These are phyloP conservation scores for Venturia asperata DNA, from an alignment of 2,329 filamentous ascomycete genomes.

Conservation along the genomic window DNA sequence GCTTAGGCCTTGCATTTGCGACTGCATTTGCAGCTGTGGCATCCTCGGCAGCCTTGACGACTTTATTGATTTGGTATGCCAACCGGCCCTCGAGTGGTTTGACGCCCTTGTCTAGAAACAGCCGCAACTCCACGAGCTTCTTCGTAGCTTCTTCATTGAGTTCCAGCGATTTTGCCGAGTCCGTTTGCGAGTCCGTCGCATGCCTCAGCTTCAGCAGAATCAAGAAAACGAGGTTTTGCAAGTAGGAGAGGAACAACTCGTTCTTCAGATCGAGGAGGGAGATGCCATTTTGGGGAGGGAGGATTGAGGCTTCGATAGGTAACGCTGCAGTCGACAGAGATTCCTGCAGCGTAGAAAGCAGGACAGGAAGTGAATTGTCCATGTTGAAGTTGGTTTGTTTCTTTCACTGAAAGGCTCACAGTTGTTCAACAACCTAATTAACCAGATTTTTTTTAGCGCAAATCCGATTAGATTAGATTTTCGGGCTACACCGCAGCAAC, in stretches of 20 bases:
- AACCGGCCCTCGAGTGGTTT: constrained; percentile 82
- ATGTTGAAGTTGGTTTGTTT: neutral
- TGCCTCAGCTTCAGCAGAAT: constrained; percentile 70
- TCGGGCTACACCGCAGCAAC: neutral
- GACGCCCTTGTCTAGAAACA: constrained; percentile 89
- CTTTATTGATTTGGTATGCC: constrained; percentile 94
- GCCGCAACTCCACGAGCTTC: constrained; percentile 83
- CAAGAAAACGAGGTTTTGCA: constrained; percentile 77
- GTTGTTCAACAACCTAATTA: neutral
- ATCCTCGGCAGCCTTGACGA: constrained; percentile 79
- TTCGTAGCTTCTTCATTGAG: constrained; percentile 64
- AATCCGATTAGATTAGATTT: neutral
- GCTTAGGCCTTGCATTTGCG: constrained; percentile 27
- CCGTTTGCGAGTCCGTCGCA: constrained; percentile 36
- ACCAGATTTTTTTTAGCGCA: neutral
- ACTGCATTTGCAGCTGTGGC: constrained; percentile 39
- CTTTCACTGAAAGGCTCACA: neutral
- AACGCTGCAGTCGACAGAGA: constrained; percentile 57
- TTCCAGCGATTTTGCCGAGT: constrained; percentile 34
- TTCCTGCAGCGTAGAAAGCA: constrained; percentile 43
- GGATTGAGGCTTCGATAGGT: constrained; percentile 54
- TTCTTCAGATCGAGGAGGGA: constrained; percentile 94
- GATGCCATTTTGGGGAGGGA: constrained; percentile 77
- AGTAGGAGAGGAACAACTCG: constrained; percentile 90
- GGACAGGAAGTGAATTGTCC: constrained; percentile 34